phyloP scores from a whole-genome alignment of 192 early-diverging fungal species.

The Podila epigama region DNA sequence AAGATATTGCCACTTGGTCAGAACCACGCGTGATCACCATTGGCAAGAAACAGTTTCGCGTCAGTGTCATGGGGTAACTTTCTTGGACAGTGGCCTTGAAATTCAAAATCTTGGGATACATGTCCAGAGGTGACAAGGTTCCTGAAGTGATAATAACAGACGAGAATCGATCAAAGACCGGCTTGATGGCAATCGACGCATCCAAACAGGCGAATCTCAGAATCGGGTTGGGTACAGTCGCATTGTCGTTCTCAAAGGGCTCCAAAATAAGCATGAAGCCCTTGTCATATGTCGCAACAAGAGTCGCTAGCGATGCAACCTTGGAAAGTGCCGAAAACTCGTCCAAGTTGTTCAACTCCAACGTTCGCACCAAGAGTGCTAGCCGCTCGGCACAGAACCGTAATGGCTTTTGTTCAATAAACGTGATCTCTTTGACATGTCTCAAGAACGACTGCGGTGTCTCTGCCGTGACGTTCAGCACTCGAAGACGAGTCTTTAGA shows the following conservation, averaged over 20 bases:
- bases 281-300: slow-evolving; percentile 95
- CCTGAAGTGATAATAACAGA: slow-evolving; percentile 98
- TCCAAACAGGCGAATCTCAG: slow-evolving; percentile 93
- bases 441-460: slow-evolving; percentile 92
- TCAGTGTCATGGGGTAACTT: slow-evolving; percentile 97
- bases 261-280: slow-evolving; percentile 97
- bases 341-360: slow-evolving; percentile 93
- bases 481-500: slow-evolving; percentile 94
- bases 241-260: slow-evolving; percentile 94
- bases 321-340: slow-evolving; percentile 83
- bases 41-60: slow-evolving; percentile 94
- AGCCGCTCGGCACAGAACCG: slow-evolving; percentile 95
- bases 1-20: slow-evolving; percentile 98
- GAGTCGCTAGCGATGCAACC: slow-evolving; percentile 93
- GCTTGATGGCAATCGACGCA: slow-evolving; percentile 94
- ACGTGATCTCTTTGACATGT: slow-evolving; percentile 94
- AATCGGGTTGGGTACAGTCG: slow-evolving; percentile 94
- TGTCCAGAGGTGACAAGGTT: slow-evolving; percentile 98
- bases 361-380: slow-evolving; percentile 86
- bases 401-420: slow-evolving; percentile 93
- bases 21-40: slow-evolving; percentile 96
- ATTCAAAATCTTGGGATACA: slow-evolving; percentile 95
- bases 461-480: slow-evolving; percentile 97
- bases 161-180: slow-evolving; percentile 95
- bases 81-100: slow-evolving; percentile 89